These are phyloP conservation scores for Eurotiales sp. DNA, from an alignment of 2,329 filamentous ascomycete species.

Conservation along the genomic window DNA sequence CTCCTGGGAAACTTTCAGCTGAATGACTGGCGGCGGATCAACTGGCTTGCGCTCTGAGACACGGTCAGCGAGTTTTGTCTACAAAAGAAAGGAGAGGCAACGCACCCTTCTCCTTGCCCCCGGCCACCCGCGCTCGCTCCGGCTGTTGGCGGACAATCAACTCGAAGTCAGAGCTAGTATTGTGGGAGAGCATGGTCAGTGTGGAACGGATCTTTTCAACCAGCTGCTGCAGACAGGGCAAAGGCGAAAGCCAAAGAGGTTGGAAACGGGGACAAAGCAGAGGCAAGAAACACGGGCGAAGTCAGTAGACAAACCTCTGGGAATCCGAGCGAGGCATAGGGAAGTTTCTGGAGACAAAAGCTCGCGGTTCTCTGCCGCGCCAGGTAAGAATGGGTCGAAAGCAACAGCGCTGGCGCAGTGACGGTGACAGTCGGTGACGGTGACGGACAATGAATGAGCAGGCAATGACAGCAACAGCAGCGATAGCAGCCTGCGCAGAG, in stretches of 20 bases:
- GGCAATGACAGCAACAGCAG: not conserved
- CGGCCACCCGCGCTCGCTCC: constrained; percentile 62
- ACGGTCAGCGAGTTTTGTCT: too few relatives aligned
- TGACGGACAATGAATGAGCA: too few relatives aligned
- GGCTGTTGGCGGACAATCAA: constrained; percentile 65
- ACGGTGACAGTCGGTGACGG: too few relatives aligned
- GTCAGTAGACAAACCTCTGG: constrained; percentile 33
- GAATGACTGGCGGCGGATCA: constrained; percentile 77
- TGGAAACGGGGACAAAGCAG: constrained; percentile 7
- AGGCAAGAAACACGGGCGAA: constrained; percentile 15
- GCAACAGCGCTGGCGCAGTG: too few relatives aligned
- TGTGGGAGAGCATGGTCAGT: constrained; percentile 40
- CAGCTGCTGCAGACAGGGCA: not conserved
- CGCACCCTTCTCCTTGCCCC: constrained; percentile 71
- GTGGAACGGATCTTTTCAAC: constrained; percentile 18
- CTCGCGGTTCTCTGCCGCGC: constrained; percentile 10
- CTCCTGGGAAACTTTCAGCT: constrained; percentile 55
- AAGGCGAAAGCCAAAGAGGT: not conserved
- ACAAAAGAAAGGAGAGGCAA: constrained; percentile 6
- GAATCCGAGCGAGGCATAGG: constrained; percentile 36
- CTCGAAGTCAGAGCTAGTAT: constrained; percentile 52
- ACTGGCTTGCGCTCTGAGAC: constrained; percentile 75
- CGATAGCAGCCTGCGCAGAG: too few relatives aligned
- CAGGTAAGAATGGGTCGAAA: not conserved
- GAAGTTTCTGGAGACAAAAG: not conserved